Conservation (phyloP, 257 asterid genomes). For the Gentiana macrophylla region DNA sequence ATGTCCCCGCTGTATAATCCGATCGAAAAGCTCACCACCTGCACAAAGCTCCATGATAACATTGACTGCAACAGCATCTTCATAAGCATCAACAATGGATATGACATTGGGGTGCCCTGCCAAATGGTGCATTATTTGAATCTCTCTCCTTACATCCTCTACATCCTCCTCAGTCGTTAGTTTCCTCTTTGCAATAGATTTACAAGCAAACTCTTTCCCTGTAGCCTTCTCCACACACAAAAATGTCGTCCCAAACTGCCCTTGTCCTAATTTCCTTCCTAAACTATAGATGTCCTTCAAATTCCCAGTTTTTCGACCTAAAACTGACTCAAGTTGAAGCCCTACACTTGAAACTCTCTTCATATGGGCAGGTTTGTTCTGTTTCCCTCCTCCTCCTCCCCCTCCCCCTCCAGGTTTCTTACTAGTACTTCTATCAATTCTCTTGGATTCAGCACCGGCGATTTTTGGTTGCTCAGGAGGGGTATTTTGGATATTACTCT, state of each 20-base stretch:
- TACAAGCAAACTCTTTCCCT: slow-evolving; percentile 66
- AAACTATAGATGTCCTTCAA: slow-evolving; percentile 48
- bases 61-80: slow-evolving; percentile 73
- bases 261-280: slow-evolving; percentile 72
- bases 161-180: slow-evolving; percentile 55
- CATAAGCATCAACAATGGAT: slow-evolving; percentile 64
- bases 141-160: slow-evolving; percentile 85
- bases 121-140: slow-evolving; percentile 86
- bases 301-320: slow-evolving; percentile 57
- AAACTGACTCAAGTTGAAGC: slow-evolving; percentile 60
- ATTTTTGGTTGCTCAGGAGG: slow-evolving; percentile 5
- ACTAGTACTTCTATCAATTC: slow-evolving; percentile 6
- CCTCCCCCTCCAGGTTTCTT: slow-evolving; percentile 12
- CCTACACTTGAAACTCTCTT: slow-evolving; percentile 56
- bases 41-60: slow-evolving; percentile 78
- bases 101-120: slow-evolving; percentile 59
- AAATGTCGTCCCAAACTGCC: slow-evolving; percentile 77
- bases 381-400: slow-evolving; percentile 9
- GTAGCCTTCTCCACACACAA: slow-evolving; percentile 50
- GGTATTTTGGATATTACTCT: slow-evolving; percentile 1
- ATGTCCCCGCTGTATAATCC: slow-evolving; percentile 76
- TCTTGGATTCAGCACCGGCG: slow-evolving; percentile 4
- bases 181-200: slow-evolving; percentile 70
- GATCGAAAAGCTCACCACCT: slow-evolving; percentile 87
- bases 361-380: slow-evolving; percentile 21